Conservation (phyloP, 345 rosid species). For the Raphanus raphanistrum region DNA sequence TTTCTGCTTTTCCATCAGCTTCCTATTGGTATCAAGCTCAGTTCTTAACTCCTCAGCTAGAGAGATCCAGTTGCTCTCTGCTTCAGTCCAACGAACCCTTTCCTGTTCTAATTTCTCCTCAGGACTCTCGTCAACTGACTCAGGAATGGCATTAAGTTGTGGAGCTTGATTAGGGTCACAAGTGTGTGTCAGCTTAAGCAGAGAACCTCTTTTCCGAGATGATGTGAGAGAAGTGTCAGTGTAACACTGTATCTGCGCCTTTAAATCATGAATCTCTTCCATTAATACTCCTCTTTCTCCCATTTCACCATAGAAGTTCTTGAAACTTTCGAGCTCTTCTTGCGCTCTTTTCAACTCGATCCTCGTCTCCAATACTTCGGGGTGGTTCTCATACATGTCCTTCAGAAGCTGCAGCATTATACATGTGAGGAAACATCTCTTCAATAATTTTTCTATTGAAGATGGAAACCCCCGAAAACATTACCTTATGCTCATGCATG, state of each 20-base stretch:
- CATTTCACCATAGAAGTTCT: slow-evolving; percentile 68
- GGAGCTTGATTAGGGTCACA: slow-evolving; percentile 51
- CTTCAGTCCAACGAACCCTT: slow-evolving; percentile 65
- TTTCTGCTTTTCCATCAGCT: slow-evolving; percentile 58
- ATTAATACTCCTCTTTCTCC: slow-evolving; percentile 90
- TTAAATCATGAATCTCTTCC: slow-evolving; percentile 91
- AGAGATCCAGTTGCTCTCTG: slow-evolving; percentile 93
- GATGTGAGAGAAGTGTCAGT: slow-evolving; percentile 65
- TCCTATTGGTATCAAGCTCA: slow-evolving; percentile 70
- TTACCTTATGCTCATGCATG: slow-evolving; percentile 75
- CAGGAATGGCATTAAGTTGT: slow-evolving; percentile 54
- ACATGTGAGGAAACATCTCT: slow-evolving; percentile 24
- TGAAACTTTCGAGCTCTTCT: slow-evolving; percentile 78
- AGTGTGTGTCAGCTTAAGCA: slow-evolving; percentile 59
- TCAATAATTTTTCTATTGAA: background rate
- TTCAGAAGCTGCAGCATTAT: slow-evolving; percentile 68
- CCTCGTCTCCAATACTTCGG: slow-evolving; percentile 70
- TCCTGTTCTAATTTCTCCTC: slow-evolving; percentile 65
- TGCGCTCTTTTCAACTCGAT: slow-evolving; percentile 75
- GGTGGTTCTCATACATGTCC: slow-evolving; percentile 91
- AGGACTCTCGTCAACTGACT: slow-evolving; percentile 55
- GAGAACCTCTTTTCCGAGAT: slow-evolving; percentile 50
- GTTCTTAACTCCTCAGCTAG: slow-evolving; percentile 78
- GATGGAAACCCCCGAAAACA: background rate
- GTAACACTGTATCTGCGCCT: slow-evolving; percentile 80